Evolutionary conservation across 345 rosid species (phyloP), one percentile per base, ranked within the genome.

Genomic region (Stellera chamaejasme): DNA sequence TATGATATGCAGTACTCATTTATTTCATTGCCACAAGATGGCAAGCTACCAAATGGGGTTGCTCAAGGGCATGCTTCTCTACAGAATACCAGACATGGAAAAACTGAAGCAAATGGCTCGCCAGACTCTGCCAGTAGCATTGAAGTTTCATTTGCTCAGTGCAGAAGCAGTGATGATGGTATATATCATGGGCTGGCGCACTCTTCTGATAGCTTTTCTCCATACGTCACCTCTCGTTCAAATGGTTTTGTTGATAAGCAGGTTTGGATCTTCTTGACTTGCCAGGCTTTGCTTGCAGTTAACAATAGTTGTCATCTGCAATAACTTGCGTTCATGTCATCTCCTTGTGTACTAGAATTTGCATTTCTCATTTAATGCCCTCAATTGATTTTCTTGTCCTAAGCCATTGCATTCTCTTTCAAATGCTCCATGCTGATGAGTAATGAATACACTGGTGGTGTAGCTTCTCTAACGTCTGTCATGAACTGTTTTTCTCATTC

Each of bases 61-160:
- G 60, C 69, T 65, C 55, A 54, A 50, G 59, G 67, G 1, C 58
- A 16, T 47, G 14, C 47, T 42, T 62, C 54, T 59, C 39, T 59
- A 63, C 54, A 75, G 48, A 56, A 32, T 32, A 32, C 10, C 66
- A 50, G 66, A 47, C 41, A 66, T 50, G 27, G 57, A 52, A 44
- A 14, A 25, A 59, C 45, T 56, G 58, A 27, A 57, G 78, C 70
- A 47, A 79, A 75, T 65, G 81, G 73, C 50, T 70, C 70, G 8
- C 76, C 83, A 14, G 88, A 84, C 72, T 84, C 90, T 0, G 83
- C 83, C 58, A 78, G 78, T 50, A 81, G 95, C 71, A 76, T 83
- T 2, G 85, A 84, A 63, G 78, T 79, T 59, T 80, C 86, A 9
- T 64, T 69, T 43, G 69, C 66, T n/a, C 82, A 74, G 47, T 65